Base-by-base conservation (phyloP, 2,329 filamentous ascomycete species). In the Diplodia seriata region DNA sequence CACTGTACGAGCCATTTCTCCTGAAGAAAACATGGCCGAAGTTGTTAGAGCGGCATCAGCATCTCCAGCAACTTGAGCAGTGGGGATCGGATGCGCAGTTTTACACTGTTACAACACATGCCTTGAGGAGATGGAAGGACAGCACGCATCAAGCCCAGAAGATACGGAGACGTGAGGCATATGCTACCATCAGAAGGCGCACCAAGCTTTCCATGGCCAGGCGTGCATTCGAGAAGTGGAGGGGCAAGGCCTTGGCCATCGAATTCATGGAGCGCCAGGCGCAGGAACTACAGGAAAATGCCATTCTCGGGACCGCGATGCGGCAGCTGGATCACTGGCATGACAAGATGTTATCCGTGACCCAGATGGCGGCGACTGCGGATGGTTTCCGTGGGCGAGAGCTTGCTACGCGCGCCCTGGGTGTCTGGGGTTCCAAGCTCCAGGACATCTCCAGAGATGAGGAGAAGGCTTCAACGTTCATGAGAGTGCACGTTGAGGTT, bases 81-180 rank as follows among this genome's bases (percentile, higher is more conserved):
- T 86, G 84, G 85, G 84, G 86, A 31, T 76, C 76, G n/a, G 82
- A 86, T 74, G 86, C 86, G 29, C 77, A 81, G 12, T 88, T 85
- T 70, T 89, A 87, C 73, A 84, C 86, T 47, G 73, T 85, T n/a
- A 78, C 81, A 51, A 86, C 79, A 8, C 79, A 77, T 51, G 77
- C 80, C 2, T 71, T 88, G 63, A 85, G 83, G 70, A 74, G 75
- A 15, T 89, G 86, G 86, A 81, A 80, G 26, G 77, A 79, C 49
- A 81, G 83, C 23, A 84, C 84, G 1, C 74, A 82, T 51, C 78
- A 85, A 66, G 81, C 83, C 18, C 80, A 85, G 38, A 84, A 85
- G 68, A 79, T 80, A 70, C 83, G 85, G 26, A 82, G 85, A 36
- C 82, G 86, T 61, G 83, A 87, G 49, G 82, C 85, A 0, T 89